These are phyloP conservation scores for Hygrophorus russula DNA, from an alignment of 768 basidiomycete species.

Conservation along the genomic window DNA sequence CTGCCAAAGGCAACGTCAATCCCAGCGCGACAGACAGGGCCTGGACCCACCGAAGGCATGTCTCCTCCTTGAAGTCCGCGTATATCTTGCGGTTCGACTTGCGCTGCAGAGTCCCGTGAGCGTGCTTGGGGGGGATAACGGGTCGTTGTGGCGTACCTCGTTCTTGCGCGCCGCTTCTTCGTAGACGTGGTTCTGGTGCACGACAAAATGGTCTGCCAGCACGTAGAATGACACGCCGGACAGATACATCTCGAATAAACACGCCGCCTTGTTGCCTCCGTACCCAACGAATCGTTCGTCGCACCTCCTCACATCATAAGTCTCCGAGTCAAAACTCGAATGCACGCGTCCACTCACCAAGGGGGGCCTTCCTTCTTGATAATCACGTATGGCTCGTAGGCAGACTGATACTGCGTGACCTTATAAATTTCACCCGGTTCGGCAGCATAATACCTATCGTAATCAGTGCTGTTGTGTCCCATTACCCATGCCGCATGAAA, in stretches of 20 bases:
- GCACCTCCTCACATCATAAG: constrained; percentile 44
- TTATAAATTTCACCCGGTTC: constrained; percentile 60
- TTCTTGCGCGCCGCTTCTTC: constrained; percentile 62
- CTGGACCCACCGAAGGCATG: constrained; percentile 45
- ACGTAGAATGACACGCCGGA: constrained; percentile 80
- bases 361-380: constrained; percentile 67
- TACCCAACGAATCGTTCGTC: constrained; percentile 88
- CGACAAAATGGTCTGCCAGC: constrained; percentile 76
- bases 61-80: constrained; percentile 67
- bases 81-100: constrained; percentile 70
- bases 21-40: background rate
- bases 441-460: constrained; percentile 52
- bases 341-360: constrained; percentile 33
- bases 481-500: constrained; percentile 72
- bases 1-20: constrained; percentile 20
- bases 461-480: constrained; percentile 78
- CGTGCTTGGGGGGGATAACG: background rate
- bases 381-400: constrained; percentile 85
- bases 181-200: constrained; percentile 79
- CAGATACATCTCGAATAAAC: constrained; percentile 84
- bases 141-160: constrained; percentile 35
- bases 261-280: constrained; percentile 89
- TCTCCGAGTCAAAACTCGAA: background rate
- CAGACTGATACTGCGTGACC: constrained; percentile 66
- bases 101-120: constrained; percentile 29